phyloP scores from a whole-genome alignment of 2,329 filamentous ascomycete species.

The Verticillium dahliae region DNA sequence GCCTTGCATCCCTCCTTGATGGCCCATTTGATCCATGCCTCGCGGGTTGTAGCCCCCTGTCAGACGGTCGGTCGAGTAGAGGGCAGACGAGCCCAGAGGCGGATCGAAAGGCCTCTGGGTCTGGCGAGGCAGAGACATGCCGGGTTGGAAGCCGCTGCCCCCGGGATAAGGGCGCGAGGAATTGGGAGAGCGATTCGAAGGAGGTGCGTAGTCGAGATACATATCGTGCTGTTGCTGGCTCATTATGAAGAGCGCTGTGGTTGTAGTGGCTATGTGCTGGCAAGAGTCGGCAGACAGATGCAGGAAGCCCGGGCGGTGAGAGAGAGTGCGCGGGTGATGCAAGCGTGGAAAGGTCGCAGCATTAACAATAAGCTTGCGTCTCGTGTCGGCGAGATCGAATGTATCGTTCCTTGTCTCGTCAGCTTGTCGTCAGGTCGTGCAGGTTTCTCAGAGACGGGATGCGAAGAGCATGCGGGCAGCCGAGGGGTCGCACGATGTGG shows the following conservation, averaged over 20 bases:
- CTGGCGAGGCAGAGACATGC: constrained; percentile 35
- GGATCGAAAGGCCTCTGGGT: constrained; percentile 74
- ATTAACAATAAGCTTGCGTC: background rate
- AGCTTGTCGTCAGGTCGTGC: constrained; percentile 2
- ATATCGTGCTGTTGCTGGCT: constrained; percentile 55
- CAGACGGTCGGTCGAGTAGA: constrained; percentile 67
- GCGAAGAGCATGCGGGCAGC: constrained; percentile 1
- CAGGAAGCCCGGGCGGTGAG: background rate
- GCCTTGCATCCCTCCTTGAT: constrained; percentile 30
- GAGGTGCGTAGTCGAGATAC: constrained; percentile 63
- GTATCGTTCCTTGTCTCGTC: constrained; percentile 1
- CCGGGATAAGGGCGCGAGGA: constrained; percentile 45
- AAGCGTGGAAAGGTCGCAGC: background rate
- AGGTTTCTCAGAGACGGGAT: constrained; percentile 2
- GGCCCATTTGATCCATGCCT: constrained; percentile 42
- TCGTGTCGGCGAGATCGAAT: background rate
- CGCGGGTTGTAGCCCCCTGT: constrained; percentile 53
- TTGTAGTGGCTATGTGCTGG: background rate
- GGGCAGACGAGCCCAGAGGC: constrained; percentile 53
- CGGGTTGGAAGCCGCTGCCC: constrained; percentile 30
- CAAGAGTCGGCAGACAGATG: background rate
- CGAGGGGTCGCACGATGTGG: constrained; percentile 2
- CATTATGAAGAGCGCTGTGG: constrained; percentile 25
- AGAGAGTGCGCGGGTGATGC: background rate
- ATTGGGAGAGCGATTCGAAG: constrained; percentile 48